Evolutionary conservation across 805 yeast species (phyloP), one percentile per base, ranked within the genome.

Genomic region (Tetrapisispora nanseiensis): DNA sequence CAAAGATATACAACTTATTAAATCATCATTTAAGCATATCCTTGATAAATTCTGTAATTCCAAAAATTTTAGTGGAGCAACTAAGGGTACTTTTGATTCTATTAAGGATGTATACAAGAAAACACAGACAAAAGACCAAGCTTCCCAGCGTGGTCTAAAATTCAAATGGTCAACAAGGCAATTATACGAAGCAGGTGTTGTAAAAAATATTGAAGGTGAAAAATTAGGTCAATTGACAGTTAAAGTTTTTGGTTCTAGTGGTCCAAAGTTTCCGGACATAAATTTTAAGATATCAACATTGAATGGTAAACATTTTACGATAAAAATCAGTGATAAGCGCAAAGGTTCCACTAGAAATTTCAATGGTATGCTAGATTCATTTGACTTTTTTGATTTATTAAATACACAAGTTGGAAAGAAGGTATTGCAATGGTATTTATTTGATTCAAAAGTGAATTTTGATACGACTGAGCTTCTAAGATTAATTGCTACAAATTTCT

Each of bases 81-180:
- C 43, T 48, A 54, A 53, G 50, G 53, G 56, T 39, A 57, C 54
- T 2, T 46, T 61, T 12, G 55, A 59, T 13, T 40, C 69, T 69
- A 43, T 77, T 63, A 51, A 71, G 62, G 58, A 71, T 67, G 63
- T 54, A 6, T 58, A 57, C 33, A 55, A 56, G 28, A 61, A 62
- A 67, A 56, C 56, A 47, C 53, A 67, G 51, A 50, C 61, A 51
- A 56, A 54, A 54, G 41, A 46, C 23, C 24, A 50, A 39, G 41
- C 45, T 20, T 44, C 57, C 42, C 38, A 61, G 50, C 54, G 51
- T 64, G 67, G 63, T 70, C 62, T 74, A 69, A 23, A 83, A 81
- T 68, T 78, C 82, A 40, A 84, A 76, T 84, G 85, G 65, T 74
- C 86, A 0, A 80, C 86, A 4, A 80, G 82, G 50, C 80, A 79